phyloP scores from a whole-genome alignment of 495 filamentous ascomycete species.

The Evansstolkia leycettana region DNA sequence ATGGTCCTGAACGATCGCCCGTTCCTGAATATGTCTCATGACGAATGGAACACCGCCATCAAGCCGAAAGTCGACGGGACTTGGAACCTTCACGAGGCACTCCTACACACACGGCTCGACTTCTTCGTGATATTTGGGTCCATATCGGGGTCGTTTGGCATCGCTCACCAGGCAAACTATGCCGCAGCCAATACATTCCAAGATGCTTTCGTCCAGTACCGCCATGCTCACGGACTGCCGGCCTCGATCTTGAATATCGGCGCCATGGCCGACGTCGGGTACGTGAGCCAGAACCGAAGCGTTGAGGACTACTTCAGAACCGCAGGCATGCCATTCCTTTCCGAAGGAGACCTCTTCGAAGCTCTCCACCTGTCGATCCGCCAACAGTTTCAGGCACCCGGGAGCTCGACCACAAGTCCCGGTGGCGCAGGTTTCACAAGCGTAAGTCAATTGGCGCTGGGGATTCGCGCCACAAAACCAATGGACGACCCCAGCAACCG shows the following conservation, averaged over 20 bases:
- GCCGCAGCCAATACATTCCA: slow-evolving; percentile 29
- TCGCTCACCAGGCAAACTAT: slow-evolving; percentile 34
- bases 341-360: too few relatives aligned
- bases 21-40: slow-evolving; percentile 42
- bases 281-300: background rate
- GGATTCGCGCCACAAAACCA: slow-evolving; percentile 1
- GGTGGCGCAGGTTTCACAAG: background rate
- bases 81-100: slow-evolving; percentile 15
- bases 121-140: slow-evolving; percentile 34
- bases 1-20: slow-evolving; percentile 37
- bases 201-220: slow-evolving; percentile 33
- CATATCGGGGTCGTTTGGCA: slow-evolving; percentile 19
- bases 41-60: slow-evolving; percentile 35
- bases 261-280: slow-evolving; percentile 28
- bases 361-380: too few relatives aligned
- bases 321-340: too few relatives aligned
- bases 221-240: slow-evolving; percentile 9
- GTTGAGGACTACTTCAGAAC: background rate
- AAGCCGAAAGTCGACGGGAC: slow-evolving; percentile 38
- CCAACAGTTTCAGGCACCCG: slow-evolving; percentile 6
- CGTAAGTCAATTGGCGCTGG: slow-evolving; percentile 3
- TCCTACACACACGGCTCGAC: slow-evolving; percentile 14
- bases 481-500: slow-evolving; percentile 3
- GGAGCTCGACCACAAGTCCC: background rate
- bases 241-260: slow-evolving; percentile 20